A percentile compares a stretch with the other conserved stretches of the same genome.
These are phyloP conservation scores for Kwoniella europaea DNA, from an alignment of 768 basidiomycete genomes.

Conservation along the genomic window DNA sequence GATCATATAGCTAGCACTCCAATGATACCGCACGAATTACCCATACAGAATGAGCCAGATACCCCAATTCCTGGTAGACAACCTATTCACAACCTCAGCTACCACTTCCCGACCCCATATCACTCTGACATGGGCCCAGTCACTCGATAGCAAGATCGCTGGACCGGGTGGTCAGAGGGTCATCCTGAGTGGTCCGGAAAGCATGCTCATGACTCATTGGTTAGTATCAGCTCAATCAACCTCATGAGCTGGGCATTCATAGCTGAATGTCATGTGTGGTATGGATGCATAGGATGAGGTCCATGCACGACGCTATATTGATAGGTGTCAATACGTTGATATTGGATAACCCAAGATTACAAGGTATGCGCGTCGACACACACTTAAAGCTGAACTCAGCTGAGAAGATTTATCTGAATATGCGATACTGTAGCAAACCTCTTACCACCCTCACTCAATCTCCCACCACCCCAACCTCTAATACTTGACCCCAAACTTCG, in stretches of 20 bases:
- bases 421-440: slow-evolving; percentile 47
- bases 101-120: slow-evolving; percentile 47
- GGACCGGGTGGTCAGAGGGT: slow-evolving; percentile 75
- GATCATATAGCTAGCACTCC: neutral
- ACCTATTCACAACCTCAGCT: slow-evolving; percentile 5
- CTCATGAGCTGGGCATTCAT: neutral
- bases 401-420: neutral
- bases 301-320: slow-evolving; percentile 90
- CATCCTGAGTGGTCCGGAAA: slow-evolving; percentile 79
- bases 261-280: neutral
- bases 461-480: slow-evolving; percentile 68
- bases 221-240: slow-evolving; percentile 55
- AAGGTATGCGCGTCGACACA: slow-evolving; percentile 63
- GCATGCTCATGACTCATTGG: slow-evolving; percentile 95
- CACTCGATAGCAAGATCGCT: slow-evolving; percentile 78
- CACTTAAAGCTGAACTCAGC: neutral
- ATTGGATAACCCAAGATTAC: slow-evolving; percentile 93
- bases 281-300: slow-evolving; percentile 70
- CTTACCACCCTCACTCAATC: slow-evolving; percentile 38
- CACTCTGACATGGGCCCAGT: slow-evolving; percentile 62
- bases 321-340: slow-evolving; percentile 87
- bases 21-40: too few species aligned
- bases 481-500: slow-evolving; percentile 79
- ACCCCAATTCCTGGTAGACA: slow-evolving; percentile 16
- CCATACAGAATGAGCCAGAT: neutral